Evolutionary conservation across 2,329 filamentous ascomycete genomes (phyloP).

Genomic region (Fusarium subtropicale): DNA sequence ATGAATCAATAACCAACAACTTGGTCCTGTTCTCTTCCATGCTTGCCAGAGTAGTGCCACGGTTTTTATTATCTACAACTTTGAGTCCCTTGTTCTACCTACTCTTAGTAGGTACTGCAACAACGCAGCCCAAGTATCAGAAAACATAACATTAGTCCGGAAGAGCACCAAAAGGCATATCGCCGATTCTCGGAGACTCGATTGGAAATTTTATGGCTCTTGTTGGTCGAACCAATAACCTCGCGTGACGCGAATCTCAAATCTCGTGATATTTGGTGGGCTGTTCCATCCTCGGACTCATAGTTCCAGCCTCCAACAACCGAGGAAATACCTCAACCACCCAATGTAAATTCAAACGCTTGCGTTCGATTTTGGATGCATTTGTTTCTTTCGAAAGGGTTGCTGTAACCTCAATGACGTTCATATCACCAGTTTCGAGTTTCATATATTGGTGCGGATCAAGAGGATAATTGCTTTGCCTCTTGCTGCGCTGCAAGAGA

Average conservation of each 20-base stretch:
- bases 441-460: constrained; percentile 2
- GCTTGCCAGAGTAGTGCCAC: background rate
- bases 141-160: background rate
- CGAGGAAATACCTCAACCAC: too few species aligned
- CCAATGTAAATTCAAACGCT: background rate
- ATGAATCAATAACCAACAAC: background rate
- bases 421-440: background rate
- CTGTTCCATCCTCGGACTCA: constrained; percentile 8
- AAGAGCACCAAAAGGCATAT: background rate
- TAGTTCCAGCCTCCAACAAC: background rate
- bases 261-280: constrained; percentile 26
- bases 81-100: background rate
- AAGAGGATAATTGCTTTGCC: background rate
- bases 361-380: background rate
- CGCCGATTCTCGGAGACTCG: background rate
- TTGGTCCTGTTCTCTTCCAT: background rate
- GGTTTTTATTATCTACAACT: background rate
- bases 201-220: background rate
- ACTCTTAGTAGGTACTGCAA: too few species aligned
- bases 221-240: background rate
- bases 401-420: background rate
- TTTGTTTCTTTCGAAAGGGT: background rate
- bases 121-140: background rate
- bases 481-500: background rate
- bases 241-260: constrained; percentile 14